Conservation (phyloP, 225 moss, liverwort and hornwort genomes). For the Marchantia paleacea region DNA sequence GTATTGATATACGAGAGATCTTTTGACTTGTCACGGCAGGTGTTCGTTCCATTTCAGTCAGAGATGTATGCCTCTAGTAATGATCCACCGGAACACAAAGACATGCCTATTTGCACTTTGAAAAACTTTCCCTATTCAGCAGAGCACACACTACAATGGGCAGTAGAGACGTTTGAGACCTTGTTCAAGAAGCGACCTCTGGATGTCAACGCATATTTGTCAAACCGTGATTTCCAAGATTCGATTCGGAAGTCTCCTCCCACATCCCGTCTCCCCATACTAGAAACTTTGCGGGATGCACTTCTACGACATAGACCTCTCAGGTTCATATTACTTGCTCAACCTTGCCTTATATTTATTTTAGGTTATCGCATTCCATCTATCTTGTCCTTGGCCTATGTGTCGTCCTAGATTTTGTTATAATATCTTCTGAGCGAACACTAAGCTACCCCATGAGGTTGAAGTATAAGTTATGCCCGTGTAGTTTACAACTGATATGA, state of each 20-base stretch:
- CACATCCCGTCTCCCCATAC: constrained; percentile 79
- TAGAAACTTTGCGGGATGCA: constrained; percentile 91
- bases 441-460: neutral
- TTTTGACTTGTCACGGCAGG: constrained; percentile 45
- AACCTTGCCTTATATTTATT: neutral
- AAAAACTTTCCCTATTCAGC: constrained; percentile 93
- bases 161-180: constrained; percentile 84
- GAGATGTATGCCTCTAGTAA: constrained; percentile 97
- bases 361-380: neutral
- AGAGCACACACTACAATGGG: constrained; percentile 91
- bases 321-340: constrained; percentile 41
- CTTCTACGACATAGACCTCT: constrained; percentile 86
- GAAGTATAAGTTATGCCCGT: neutral
- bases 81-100: constrained; percentile 96
- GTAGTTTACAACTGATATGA: neutral
- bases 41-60: constrained; percentile 93
- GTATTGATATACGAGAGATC: neutral
- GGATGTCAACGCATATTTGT: constrained; percentile 92
- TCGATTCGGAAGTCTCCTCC: constrained; percentile 86
- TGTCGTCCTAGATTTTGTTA: neutral
- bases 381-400: neutral
- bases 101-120: constrained; percentile 89
- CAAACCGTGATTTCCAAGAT: constrained; percentile 92
- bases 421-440: neutral
- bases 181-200: constrained; percentile 89